Base-by-base conservation (phyloP, 2,329 filamentous ascomycete genomes). In the Diplocarpon rosae region DNA sequence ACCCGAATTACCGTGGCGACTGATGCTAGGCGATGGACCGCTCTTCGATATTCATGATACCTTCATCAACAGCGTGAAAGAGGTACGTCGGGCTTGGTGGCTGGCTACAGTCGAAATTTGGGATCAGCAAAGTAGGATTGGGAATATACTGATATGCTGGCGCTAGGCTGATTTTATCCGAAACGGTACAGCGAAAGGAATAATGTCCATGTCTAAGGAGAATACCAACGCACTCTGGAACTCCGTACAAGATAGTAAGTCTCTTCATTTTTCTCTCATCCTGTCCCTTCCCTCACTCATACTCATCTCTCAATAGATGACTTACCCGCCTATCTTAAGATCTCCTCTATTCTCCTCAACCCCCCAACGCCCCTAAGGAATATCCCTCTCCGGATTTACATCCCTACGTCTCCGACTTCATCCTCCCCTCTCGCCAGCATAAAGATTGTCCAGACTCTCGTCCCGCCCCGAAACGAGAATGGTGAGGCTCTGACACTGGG, bases 381-480 rank as follows among this genome's bases (percentile, higher is more conserved):
- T 63, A 72, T 96, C n/a, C 92, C 92, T 0, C 66, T 96, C 32
- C 81, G 89, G 43, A 68, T 96, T 43, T 98, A 95, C 64, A 78
- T 96, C 39, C 85, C 83, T 2, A 74, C 78, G 5, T 68, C 76
- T 0, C 77, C 84, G 0, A 62, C 68, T 2, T 60, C 66, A 20
- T 62, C 61, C 38, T 61, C 65, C 0, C 65, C 67, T 6, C 59
- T 50, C 62, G 76, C 73, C 14, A 71, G 75, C 31, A 80, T 85
- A 59, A 80, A 76, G 57, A 75, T 87, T 37, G 74, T 95, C 34
- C 90, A 95, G 64, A 76, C 81, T 2, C 75, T 88, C 10, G 68
- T 94, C 2, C 67, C 80, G 30, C 68, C 77, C 54, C 47, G 45
- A 43, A 54, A 58, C 52, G 52, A 55, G 50, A 67, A 56, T 48